phyloP scores from a whole-genome alignment of 2,329 filamentous ascomycete species.

The Periconia digitata region DNA sequence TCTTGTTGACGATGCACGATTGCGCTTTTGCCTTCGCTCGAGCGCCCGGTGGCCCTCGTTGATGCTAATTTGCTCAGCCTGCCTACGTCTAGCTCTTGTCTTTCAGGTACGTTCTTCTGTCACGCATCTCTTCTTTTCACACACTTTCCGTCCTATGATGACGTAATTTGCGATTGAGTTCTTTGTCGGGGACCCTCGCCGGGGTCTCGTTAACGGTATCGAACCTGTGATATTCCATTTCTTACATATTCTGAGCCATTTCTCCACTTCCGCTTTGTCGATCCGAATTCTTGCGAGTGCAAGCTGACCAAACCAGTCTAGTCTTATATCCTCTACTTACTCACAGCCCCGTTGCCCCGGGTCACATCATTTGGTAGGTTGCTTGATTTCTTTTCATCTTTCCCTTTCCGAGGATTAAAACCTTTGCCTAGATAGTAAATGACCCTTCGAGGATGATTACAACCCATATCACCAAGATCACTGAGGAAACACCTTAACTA shows the following conservation, averaged over 20 bases:
- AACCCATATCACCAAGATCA: conserved; percentile 66
- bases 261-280: neutral
- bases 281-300: neutral
- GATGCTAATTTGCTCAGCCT: too few relatives aligned
- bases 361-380: too few relatives aligned
- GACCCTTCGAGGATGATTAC: conserved; percentile 61
- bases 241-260: conserved; percentile 96
- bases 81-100: too few relatives aligned
- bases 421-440: conserved; percentile 67
- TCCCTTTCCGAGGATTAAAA: conserved; percentile 65
- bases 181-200: conserved; percentile 84
- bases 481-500: conserved; percentile 53
- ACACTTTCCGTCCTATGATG: conserved; percentile 64
- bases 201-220: conserved; percentile 76
- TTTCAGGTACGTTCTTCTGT: conserved; percentile 7
- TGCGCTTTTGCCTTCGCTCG: neutral
- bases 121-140: conserved; percentile 7
- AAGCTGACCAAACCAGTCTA: conserved; percentile 13
- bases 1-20: neutral
- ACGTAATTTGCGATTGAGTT: conserved; percentile 99
- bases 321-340: neutral
- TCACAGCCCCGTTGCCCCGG: neutral
- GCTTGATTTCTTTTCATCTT: conserved; percentile 3
- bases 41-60: neutral
- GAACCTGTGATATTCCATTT: conserved; percentile 84